phyloP scores from a whole-genome alignment of 169 alveolate species.

The Condylostoma magnum region DNA sequence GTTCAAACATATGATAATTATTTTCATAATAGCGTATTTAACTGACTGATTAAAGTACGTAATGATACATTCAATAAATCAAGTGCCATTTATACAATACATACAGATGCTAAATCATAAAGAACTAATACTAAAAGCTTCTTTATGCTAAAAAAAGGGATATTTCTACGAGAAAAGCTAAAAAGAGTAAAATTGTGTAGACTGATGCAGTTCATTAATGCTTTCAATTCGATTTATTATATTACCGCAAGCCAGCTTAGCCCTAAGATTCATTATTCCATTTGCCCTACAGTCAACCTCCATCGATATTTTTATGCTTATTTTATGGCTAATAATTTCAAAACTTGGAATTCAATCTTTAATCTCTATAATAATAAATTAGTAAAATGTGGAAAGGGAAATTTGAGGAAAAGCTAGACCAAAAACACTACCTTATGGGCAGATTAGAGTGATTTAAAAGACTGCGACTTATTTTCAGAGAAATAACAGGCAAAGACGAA shows the following conservation, averaged over 20 bases:
- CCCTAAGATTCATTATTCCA: too few relatives aligned
- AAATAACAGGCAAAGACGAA: too few relatives aligned
- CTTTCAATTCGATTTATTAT: background rate
- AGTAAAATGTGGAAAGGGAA: too few relatives aligned
- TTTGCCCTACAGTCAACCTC: too few relatives aligned
- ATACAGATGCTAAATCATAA: background rate
- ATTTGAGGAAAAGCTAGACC: too few relatives aligned
- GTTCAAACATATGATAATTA: background rate
- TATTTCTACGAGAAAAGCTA: background rate
- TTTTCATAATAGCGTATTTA: background rate
- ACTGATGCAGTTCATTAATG: constrained; percentile 3
- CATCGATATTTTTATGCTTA: too few relatives aligned
- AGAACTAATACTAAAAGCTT: background rate
- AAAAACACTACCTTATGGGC: too few relatives aligned
- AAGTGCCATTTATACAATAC: background rate
- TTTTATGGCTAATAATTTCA: too few relatives aligned
- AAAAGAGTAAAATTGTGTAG: background rate
- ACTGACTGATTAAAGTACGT: constrained; percentile 25
- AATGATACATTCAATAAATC: background rate
- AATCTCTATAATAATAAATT: too few relatives aligned
- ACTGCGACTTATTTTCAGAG: too few relatives aligned
- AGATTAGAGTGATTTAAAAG: too few relatives aligned
- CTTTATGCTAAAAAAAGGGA: background rate
- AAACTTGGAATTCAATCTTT: too few relatives aligned
- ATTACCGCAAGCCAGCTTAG: constrained; percentile 26